Evolutionary conservation across 129 eudicot species (phyloP).

Genomic region (Ambrosia artemisiifolia): DNA sequence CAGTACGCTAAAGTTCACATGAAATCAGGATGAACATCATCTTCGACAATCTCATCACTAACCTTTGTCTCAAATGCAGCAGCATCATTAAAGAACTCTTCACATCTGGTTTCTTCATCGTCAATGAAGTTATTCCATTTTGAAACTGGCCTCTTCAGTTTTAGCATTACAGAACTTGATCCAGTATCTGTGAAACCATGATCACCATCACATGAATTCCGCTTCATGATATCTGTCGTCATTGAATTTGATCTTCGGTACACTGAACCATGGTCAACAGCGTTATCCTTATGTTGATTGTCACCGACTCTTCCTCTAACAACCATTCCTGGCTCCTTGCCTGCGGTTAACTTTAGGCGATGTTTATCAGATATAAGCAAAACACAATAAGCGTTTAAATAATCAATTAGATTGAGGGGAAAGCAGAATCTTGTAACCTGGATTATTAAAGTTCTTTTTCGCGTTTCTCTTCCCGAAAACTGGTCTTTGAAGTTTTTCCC

Average conservation of each 20-base stretch:
- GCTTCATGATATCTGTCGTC: constrained; percentile 14
- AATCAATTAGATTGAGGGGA: neutral
- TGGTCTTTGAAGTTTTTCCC: constrained; percentile 28
- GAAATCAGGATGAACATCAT: constrained; percentile 87
- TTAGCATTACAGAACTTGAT: constrained; percentile 21
- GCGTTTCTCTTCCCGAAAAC: constrained; percentile 42
- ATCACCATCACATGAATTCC: constrained; percentile 17
- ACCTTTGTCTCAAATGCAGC: constrained; percentile 31
- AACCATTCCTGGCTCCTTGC: constrained; percentile 26
- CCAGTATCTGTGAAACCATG: constrained; percentile 8
- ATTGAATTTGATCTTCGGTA: constrained; percentile 11
- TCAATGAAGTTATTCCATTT: constrained; percentile 44
- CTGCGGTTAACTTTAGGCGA: constrained; percentile 31
- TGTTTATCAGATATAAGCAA: neutral
- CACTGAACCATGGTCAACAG: constrained; percentile 1
- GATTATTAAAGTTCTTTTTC: constrained; percentile 12
- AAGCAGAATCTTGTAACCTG: constrained; percentile 29
- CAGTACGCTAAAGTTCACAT: constrained; percentile 17
- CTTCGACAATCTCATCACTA: constrained; percentile 57
- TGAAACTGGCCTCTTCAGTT: constrained; percentile 34
- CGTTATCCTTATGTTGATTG: constrained; percentile 15
- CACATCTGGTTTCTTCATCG: constrained; percentile 27
- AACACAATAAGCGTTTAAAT: neutral
- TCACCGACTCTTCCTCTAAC: constrained; percentile 29
- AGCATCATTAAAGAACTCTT: constrained; percentile 11